Conservation (phyloP, 441 rosid genomes). For the Jatropha podagrica region DNA sequence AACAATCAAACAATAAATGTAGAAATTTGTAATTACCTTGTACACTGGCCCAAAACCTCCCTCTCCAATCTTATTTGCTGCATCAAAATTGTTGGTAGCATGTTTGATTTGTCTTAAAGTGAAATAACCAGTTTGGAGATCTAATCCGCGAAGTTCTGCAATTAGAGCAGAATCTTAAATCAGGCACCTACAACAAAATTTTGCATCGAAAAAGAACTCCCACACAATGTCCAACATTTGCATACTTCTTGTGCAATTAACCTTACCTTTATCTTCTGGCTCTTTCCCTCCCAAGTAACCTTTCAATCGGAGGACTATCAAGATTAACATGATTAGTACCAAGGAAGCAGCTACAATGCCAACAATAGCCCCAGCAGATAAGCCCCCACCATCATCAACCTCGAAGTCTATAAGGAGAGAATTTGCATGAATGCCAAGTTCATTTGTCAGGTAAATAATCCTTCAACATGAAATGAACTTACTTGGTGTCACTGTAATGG, state of each 20-base stretch:
- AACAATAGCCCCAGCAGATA: slow-evolving; percentile 63
- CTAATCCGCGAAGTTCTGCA: slow-evolving; percentile 60
- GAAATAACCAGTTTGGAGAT: slow-evolving; percentile 64
- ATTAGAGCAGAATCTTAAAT: neutral
- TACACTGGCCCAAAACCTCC: slow-evolving; percentile 94
- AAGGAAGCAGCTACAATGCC: slow-evolving; percentile 60
- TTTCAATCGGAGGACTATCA: slow-evolving; percentile 43
- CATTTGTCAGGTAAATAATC: neutral
- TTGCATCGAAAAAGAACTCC: neutral
- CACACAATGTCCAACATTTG: neutral
- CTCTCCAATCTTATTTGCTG: slow-evolving; percentile 75
- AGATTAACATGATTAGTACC: slow-evolving; percentile 32
- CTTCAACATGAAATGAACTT: slow-evolving; percentile 25
- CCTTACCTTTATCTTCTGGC: slow-evolving; percentile 49
- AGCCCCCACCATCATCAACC: slow-evolving; percentile 49
- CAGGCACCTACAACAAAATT: neutral
- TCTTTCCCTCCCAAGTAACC: slow-evolving; percentile 62
- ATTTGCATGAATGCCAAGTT: slow-evolving; percentile 4
- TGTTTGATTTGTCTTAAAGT: slow-evolving; percentile 66
- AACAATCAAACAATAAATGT: neutral
- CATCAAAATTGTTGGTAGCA: slow-evolving; percentile 69
- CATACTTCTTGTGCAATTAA: neutral
- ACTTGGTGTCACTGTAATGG: slow-evolving; percentile 76
- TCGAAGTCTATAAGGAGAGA: slow-evolving; percentile 50
- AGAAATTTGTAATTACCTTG: slow-evolving; percentile 45